These are phyloP conservation scores for Phytophthora melonis DNA, from an alignment of 352 stramenopile genomes.

Conservation along the genomic window DNA sequence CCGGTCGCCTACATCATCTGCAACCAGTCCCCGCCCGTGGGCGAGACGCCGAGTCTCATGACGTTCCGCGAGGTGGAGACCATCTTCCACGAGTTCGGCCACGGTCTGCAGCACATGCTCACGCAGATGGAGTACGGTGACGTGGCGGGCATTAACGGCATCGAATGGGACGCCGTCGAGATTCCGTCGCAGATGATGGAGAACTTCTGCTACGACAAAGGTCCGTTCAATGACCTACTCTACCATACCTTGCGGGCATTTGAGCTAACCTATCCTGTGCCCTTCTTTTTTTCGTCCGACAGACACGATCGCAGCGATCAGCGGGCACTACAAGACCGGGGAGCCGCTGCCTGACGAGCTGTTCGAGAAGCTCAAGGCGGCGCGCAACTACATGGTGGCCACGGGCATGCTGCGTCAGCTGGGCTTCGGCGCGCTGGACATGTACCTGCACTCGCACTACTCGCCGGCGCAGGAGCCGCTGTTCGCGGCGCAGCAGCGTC, in stretches of 20 bases:
- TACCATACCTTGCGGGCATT: not conserved
- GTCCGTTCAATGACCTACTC: constrained; percentile 39
- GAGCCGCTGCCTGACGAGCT: constrained; percentile 94
- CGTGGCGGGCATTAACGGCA: constrained; percentile 96
- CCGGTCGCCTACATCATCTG: constrained; percentile 98
- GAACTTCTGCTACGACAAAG: constrained; percentile 98
- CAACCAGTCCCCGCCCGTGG: constrained; percentile 95
- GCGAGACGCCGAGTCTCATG: constrained; percentile 96
- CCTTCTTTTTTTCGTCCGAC: constrained; percentile 1
- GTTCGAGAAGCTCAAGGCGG: constrained; percentile 96
- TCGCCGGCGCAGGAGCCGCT: constrained; percentile 76
- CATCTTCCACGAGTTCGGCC: constrained; percentile 97
- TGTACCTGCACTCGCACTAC: constrained; percentile 87
- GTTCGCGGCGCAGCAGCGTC: constrained; percentile 94
- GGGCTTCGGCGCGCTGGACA: constrained; percentile 93
- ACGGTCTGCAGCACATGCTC: constrained; percentile 99
- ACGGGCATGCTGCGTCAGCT: constrained; percentile 96
- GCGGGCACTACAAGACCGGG: constrained; percentile 85
- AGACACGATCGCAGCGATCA: constrained; percentile 90
- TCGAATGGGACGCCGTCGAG: constrained; percentile 99
- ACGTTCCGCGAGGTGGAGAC: constrained; percentile 98
- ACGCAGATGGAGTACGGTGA: constrained; percentile 96
- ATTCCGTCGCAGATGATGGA: constrained; percentile 99
- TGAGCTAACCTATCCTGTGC: constrained; percentile 15
- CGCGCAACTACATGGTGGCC: constrained; percentile 96